A percentile compares a stretch with the other conserved stretches of the same genome.
phyloP scores from a whole-genome alignment of 805 yeast genomes.

The Candida maris region DNA sequence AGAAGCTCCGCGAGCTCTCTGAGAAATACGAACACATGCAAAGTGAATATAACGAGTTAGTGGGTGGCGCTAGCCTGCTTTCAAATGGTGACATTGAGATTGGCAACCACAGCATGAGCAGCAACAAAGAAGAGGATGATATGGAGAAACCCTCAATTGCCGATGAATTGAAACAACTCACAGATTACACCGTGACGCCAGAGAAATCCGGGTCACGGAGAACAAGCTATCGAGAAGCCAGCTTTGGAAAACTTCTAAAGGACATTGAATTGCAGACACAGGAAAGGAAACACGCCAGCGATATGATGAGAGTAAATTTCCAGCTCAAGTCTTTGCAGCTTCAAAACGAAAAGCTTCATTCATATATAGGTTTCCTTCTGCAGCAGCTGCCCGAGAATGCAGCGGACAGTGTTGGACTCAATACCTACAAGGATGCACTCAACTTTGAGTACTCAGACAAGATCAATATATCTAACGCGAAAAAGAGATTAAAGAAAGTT shows the following conservation, averaged over 20 bases:
- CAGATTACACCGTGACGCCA: neutral
- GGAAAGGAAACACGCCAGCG: constrained; percentile 36
- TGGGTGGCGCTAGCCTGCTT: constrained; percentile 21
- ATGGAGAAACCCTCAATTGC: constrained; percentile 13
- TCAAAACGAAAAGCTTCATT: constrained; percentile 53
- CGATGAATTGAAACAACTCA: constrained; percentile 17
- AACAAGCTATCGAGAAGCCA: constrained; percentile 22
- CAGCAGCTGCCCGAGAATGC: constrained; percentile 35
- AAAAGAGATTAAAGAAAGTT: constrained; percentile 36
- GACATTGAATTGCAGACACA: constrained; percentile 24
- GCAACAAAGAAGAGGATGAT: constrained; percentile 2
- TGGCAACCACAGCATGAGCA: neutral
- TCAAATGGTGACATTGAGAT: constrained; percentile 3
- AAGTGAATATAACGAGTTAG: constrained; percentile 27
- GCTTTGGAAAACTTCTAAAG: constrained; percentile 22
- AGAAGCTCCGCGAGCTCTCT: constrained; percentile 30
- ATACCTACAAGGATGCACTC: constrained; percentile 16
- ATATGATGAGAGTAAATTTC: constrained; percentile 48
- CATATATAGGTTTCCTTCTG: constrained; percentile 54
- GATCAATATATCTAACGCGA: constrained; percentile 46
- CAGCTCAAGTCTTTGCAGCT: constrained; percentile 50
- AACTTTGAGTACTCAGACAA: constrained; percentile 50
- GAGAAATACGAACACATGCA: constrained; percentile 26
- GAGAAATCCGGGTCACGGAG: constrained; percentile 11
- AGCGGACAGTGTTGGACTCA: constrained; percentile 23